Evolutionary conservation across 305 asterid species (phyloP), one percentile per base, ranked within the genome.

Genomic region (Fraxinus nigra): DNA sequence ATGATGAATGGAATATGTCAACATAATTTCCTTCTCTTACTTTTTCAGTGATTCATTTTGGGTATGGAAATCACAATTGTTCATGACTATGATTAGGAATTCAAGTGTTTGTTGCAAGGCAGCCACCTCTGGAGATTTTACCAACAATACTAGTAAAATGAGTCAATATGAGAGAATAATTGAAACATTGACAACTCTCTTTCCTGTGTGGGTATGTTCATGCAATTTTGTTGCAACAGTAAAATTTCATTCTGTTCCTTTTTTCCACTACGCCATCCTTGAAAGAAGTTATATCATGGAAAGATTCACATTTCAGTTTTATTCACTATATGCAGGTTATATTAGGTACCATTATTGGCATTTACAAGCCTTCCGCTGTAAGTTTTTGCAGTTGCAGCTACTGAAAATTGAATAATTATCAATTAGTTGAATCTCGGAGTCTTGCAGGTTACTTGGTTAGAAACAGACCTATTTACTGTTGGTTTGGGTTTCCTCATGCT

Each of bases 401-500:
- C 79, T 83, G 80, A 78, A 85, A 80, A 3, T 13, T 43, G 82
- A 84, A 74, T 59, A 54, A 16, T 78, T 75, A 69, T 67, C 82
- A 79, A 81, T 72, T 80, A 33, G 70, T 59, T 10, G 67, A 78
- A 33, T 75, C 32, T 86, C 77, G 24, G 73, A 82, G 73, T 86
- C 65, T 67, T 85, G 82, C 90, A 95, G 99, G 99, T 95, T 72
- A 94, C 97, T 82, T 95, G 99, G 99, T 89, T 95, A 86, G 84
- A 92, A 84, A 95, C 97, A 26, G 98, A 95, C 84, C 90, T 95
- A 4, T 95, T 95, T 85, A 95, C 98, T 14, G 84, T 94, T 46
- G 97, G 98, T 70, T 90, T 95, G 91, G 99, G 99, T 84, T 95
- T 94, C 83, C 99, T 95, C 86, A 94, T 95, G 98, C 98, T 95